Conservation (phyloP, 352 stramenopile species). For the Peronospora farinosa region DNA sequence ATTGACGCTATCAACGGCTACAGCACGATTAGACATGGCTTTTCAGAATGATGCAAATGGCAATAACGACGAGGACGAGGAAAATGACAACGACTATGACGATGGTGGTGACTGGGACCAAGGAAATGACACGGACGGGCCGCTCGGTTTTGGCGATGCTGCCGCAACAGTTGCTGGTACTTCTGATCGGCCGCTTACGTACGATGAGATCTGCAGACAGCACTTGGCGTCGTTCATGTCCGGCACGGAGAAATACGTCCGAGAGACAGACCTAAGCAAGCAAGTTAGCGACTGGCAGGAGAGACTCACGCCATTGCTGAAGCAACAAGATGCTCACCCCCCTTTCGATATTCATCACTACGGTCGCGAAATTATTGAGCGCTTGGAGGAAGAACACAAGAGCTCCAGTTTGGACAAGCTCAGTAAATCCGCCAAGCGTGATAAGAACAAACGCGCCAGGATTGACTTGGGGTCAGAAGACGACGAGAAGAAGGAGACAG, state of each 20-base stretch:
- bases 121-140: slow-evolving; percentile 22
- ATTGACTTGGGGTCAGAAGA: slow-evolving; percentile 14
- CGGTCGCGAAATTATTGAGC: slow-evolving; percentile 49
- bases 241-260: slow-evolving; percentile 72
- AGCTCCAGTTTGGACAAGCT: slow-evolving; percentile 18
- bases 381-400: slow-evolving; percentile 40
- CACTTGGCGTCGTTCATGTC: slow-evolving; percentile 79
- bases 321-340: slow-evolving; percentile 59
- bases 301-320: slow-evolving; percentile 62
- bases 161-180: slow-evolving; percentile 1
- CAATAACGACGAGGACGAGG: slow-evolving; percentile 25
- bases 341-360: slow-evolving; percentile 76
- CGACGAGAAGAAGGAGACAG: slow-evolving; percentile 10
- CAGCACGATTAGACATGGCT: slow-evolving; percentile 37
- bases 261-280: slow-evolving; percentile 58
- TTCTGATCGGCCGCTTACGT: slow-evolving; percentile 34
- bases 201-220: slow-evolving; percentile 70
- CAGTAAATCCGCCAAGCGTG: slow-evolving; percentile 14
- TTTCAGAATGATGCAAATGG: slow-evolving; percentile 27
- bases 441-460: slow-evolving; percentile 30
- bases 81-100: slow-evolving; percentile 35
- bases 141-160: slow-evolving; percentile 16
- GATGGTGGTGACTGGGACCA: slow-evolving; percentile 29
- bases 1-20: slow-evolving; percentile 32
- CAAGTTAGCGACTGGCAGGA: slow-evolving; percentile 73